Conservation (phyloP, 768 basidiomycete species). For the Mycena chlorophos region DNA sequence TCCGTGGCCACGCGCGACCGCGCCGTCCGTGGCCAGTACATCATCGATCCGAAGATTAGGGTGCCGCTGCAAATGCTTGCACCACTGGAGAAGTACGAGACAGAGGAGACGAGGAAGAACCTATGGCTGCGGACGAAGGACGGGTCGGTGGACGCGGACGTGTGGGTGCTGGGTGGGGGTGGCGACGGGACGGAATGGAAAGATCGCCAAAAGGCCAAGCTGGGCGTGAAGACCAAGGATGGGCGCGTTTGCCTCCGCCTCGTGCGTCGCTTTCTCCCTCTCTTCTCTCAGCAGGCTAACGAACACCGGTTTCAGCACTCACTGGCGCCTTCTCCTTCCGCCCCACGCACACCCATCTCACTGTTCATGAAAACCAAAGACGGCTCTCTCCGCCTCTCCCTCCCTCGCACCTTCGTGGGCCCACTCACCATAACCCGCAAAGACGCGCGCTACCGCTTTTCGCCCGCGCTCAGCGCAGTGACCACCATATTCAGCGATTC, state of each 20-base stretch:
- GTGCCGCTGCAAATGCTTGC: conserved; percentile 51
- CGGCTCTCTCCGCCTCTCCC: neutral
- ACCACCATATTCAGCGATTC: neutral
- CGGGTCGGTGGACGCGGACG: neutral
- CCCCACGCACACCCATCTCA: neutral
- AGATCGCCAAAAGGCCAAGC: neutral
- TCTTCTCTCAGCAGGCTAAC: neutral
- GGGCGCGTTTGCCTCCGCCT: neutral
- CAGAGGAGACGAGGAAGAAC: neutral
- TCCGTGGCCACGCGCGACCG: neutral
- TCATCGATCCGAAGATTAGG: conserved; percentile 44
- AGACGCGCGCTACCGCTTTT: neutral
- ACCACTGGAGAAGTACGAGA: neutral
- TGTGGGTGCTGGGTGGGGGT: neutral
- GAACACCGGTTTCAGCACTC: too few relatives aligned
- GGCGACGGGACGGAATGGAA: neutral
- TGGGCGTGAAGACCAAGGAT: neutral
- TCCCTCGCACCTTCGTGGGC: neutral
- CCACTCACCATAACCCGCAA: neutral
- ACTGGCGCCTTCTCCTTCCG: neutral
- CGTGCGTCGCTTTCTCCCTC: neutral
- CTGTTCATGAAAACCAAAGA: neutral
- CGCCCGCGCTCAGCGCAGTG: neutral
- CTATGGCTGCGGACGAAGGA: neutral
- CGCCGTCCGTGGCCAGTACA: neutral